Conservation (phyloP, 2,329 filamentous ascomycete species). For the Penicillium sclerotigenum region DNA sequence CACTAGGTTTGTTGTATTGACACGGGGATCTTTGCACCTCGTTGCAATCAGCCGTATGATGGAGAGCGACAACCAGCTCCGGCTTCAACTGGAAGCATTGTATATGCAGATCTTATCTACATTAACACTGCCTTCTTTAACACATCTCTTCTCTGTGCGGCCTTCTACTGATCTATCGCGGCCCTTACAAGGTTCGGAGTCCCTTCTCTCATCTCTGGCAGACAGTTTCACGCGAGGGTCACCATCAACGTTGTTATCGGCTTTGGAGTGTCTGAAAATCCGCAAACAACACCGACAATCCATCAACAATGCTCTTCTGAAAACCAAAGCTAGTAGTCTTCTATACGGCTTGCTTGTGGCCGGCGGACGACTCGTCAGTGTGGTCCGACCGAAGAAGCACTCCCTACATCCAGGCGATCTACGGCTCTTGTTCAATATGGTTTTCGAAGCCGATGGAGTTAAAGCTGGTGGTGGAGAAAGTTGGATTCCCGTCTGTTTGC, state of each 20-base stretch:
- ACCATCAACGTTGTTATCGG: constrained; percentile 79
- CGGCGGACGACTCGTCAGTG: constrained; percentile 87
- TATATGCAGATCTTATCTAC: constrained; percentile 99
- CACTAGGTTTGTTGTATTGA: constrained; percentile 79
- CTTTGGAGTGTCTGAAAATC: constrained; percentile 88
- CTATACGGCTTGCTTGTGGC: constrained; percentile 93
- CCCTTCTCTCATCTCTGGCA: constrained; percentile 82
- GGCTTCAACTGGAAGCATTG: constrained; percentile 82
- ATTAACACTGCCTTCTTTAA: constrained; percentile 80
- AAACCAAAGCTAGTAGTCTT: constrained; percentile 70
- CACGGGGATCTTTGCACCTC: constrained; percentile 83
- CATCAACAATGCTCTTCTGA: constrained; percentile 85
- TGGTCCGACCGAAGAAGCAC: constrained; percentile 89
- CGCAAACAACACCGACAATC: constrained; percentile 79
- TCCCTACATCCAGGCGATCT: constrained; percentile 93
- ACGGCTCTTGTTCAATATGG: constrained; percentile 98
- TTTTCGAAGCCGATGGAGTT: constrained; percentile 90
- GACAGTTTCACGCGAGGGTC: constrained; percentile 95
- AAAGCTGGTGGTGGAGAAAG: constrained; percentile 92
- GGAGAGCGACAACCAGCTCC: constrained; percentile 88
- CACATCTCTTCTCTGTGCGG: constrained; percentile 80
- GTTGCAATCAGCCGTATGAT: constrained; percentile 87
- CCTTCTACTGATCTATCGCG: constrained; percentile 92
- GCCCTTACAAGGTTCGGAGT: constrained; percentile 87
- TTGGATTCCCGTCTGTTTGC: constrained; percentile 94